Conservation (phyloP, 208 protist genomes). For the Leishmania braziliensis region DNA sequence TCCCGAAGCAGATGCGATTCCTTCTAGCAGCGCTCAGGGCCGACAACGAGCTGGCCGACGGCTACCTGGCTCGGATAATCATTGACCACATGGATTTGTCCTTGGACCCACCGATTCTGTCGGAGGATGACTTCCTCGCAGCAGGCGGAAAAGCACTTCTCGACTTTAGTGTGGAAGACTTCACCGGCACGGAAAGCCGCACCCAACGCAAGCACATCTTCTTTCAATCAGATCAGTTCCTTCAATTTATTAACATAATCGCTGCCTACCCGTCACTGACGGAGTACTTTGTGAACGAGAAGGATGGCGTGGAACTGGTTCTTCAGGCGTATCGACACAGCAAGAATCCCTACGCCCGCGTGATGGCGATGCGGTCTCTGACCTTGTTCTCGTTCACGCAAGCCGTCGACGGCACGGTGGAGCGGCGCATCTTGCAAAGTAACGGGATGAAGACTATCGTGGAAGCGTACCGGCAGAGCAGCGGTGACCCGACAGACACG, state of each 20-base stretch:
- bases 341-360: constrained; percentile 69
- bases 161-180: constrained; percentile 83
- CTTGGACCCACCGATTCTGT: constrained; percentile 74
- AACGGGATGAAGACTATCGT: constrained; percentile 75
- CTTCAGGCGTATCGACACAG: constrained; percentile 73
- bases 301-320: constrained; percentile 76
- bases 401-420: constrained; percentile 74
- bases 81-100: constrained; percentile 90
- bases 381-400: constrained; percentile 86
- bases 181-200: constrained; percentile 58
- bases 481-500: constrained; percentile 87
- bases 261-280: constrained; percentile 69
- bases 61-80: constrained; percentile 85
- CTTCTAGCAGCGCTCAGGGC: constrained; percentile 80
- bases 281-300: constrained; percentile 73
- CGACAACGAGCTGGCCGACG: constrained; percentile 90
- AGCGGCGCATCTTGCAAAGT: constrained; percentile 70
- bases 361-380: constrained; percentile 79
- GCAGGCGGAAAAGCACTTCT: constrained; percentile 71
- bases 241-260: constrained; percentile 85
- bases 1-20: constrained; percentile 89
- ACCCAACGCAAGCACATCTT: constrained; percentile 81
- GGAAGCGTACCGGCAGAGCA: constrained; percentile 80
- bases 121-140: constrained; percentile 66
- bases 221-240: constrained; percentile 84